Base-by-base conservation (phyloP, 2,329 filamentous ascomycete species). In the Xylariomycetidae sp. region DNA sequence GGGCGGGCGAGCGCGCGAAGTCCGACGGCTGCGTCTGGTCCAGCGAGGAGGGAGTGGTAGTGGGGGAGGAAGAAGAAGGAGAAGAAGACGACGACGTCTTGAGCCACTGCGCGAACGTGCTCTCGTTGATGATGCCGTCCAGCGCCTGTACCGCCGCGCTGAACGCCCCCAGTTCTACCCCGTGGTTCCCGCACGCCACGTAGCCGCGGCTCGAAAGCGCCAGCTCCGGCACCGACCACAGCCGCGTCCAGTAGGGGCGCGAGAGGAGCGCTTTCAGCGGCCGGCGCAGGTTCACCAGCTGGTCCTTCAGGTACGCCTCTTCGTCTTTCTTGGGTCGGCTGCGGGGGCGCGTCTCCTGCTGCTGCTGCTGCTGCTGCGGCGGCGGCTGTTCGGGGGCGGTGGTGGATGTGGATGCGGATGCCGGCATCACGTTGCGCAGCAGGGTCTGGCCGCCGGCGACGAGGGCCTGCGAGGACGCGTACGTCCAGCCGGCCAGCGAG, bases 101-200 rank as follows among this genome's bases (percentile, higher is more conserved):
- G n/a, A 49, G 36, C 47, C 47, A 49, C 19, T 42, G 44, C 8
- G 45, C 45, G 14, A 44, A 40, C n/a, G 40, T 47, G 3, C 40
- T 35, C 27, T 47, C 39, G 30, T 50, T 48, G 12, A 50, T 46
- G 10, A 48, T 44, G 18, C 42, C 36, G 26, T 50, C 47, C 3
- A 50, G 25, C 6, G 45, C 38, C 25, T 43, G 35, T 13, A 39
- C 43, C 5, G 45, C 45, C 3, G 36, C 32, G 13, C 33, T 35
- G 29, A 50, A 50, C 10, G 39, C 32, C 13, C 45, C 40, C 6
- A 50, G 39, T 1, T 36, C 34, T 4, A 50, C 26, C 9, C 37
- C 37, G 10, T 43, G 32, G 3, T 27, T 30, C 2, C 47, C 47
- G 19, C 47, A 49, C 16, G 40, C 36, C 17, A 49, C 35, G 4